A percentile compares a stretch with the other conserved stretches of the same genome.
Conservation (phyloP, 495 filamentous ascomycete genomes). For the Tuber calosporum region DNA sequence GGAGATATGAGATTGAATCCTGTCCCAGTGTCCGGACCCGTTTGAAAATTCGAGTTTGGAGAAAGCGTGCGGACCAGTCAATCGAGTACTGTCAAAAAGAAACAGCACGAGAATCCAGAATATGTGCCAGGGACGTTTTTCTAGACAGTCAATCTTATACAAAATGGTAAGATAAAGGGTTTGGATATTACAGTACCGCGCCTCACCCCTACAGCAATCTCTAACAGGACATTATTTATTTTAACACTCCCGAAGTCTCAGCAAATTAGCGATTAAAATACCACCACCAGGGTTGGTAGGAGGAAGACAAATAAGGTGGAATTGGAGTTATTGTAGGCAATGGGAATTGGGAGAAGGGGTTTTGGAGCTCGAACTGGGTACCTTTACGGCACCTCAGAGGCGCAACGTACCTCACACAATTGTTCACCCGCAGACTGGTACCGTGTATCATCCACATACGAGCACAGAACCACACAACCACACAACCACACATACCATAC, state of each 20-base stretch:
- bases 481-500: not conserved
- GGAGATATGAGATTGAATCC: not conserved
- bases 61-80: conserved; percentile 28
- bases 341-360: not conserved
- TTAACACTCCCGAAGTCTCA: not conserved
- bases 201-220: not conserved
- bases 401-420: conserved; percentile 3
- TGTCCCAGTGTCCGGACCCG: conserved; percentile 34
- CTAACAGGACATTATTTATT: not conserved
- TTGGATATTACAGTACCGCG: not conserved
- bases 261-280: not conserved
- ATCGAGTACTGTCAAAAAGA: conserved; percentile 22
- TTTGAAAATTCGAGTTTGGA: conserved; percentile 30
- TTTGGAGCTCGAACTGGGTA: not conserved
- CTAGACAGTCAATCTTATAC: not conserved
- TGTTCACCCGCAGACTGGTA: not conserved
- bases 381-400: not conserved
- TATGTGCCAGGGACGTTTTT: not conserved
- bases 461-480: not conserved
- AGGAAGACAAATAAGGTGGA: not conserved
- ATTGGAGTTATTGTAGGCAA: not conserved
- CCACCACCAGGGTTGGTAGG: not conserved
- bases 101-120: conserved; percentile 3
- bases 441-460: not conserved
- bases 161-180: not conserved